Evolutionary conservation across 768 basidiomycete species (phyloP).

Genomic region (Agrocybe chaxingu): DNA sequence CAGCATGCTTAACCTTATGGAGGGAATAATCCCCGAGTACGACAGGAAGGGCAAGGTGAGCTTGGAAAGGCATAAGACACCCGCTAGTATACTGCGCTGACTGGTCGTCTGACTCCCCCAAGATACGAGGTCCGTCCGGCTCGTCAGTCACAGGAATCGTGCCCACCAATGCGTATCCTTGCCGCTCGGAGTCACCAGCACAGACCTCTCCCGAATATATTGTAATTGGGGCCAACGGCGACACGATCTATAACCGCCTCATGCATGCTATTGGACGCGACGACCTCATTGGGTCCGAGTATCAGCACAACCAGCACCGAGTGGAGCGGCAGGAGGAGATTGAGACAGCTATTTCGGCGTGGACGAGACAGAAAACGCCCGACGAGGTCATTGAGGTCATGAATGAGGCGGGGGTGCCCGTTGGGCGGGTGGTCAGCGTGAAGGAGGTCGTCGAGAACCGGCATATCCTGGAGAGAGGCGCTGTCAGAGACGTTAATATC

Average conservation of each 20-base stretch:
- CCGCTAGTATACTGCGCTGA: not conserved
- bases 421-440: slow-evolving; percentile 60
- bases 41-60: slow-evolving; percentile 65
- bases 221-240: slow-evolving; percentile 73
- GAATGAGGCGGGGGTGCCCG: slow-evolving; percentile 54
- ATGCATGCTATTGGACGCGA: slow-evolving; percentile 58
- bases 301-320: slow-evolving; percentile 58
- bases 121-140: slow-evolving; percentile 71
- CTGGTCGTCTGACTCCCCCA: slow-evolving; percentile 3
- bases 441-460: slow-evolving; percentile 60
- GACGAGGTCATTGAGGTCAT: slow-evolving; percentile 53
- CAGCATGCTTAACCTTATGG: slow-evolving; percentile 77
- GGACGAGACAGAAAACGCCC: slow-evolving; percentile 49
- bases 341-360: slow-evolving; percentile 57
- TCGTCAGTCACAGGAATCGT: slow-evolving; percentile 76
- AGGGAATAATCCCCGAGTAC: slow-evolving; percentile 73
- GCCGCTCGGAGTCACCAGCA: slow-evolving; percentile 43
- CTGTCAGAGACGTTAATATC: slow-evolving; percentile 60
- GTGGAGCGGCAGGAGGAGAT: slow-evolving; percentile 63
- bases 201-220: slow-evolving; percentile 48
- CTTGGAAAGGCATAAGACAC: not conserved
- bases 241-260: slow-evolving; percentile 63
- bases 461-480: slow-evolving; percentile 51
- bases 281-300: slow-evolving; percentile 56
- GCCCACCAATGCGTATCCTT: slow-evolving; percentile 73